Evolutionary conservation across 2,329 filamentous ascomycete genomes (phyloP).

Genomic region (Coniochaeta prunicola): DNA sequence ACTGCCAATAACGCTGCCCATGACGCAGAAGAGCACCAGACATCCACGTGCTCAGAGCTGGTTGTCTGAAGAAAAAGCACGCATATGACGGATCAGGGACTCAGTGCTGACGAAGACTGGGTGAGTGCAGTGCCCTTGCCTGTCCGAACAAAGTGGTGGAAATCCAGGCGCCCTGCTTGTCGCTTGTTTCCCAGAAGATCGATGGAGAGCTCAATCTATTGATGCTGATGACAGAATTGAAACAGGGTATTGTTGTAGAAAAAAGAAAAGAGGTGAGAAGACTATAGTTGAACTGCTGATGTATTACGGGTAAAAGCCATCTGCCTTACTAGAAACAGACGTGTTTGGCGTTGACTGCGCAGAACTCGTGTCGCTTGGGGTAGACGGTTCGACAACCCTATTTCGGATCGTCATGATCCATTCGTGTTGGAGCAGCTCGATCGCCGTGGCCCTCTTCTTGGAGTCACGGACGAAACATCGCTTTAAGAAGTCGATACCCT

Average conservation of each 20-base stretch:
- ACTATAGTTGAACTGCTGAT: not conserved
- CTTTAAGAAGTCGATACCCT: constrained; percentile 81
- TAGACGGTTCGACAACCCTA: constrained; percentile 57
- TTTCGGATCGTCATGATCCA: constrained; percentile 69
- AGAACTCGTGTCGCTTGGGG: constrained; percentile 50
- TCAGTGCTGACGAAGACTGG: not conserved
- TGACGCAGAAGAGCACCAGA: not conserved
- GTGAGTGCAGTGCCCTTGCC: not conserved
- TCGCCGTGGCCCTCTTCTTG: constrained; percentile 67
- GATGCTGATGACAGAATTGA: not conserved
- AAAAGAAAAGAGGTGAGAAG: not conserved
- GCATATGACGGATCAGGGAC: not conserved
- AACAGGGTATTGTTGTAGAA: not conserved
- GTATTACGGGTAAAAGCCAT: not conserved
- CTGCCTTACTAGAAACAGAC: constrained; percentile 7
- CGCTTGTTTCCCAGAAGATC: not conserved
- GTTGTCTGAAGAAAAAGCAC: not conserved
- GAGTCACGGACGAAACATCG: constrained; percentile 85
- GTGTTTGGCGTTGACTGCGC: constrained; percentile 22
- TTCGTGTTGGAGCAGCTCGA: constrained; percentile 87
- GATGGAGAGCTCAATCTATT: not conserved
- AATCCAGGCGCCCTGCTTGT: not conserved
- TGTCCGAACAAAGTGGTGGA: not conserved
- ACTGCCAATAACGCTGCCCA: not conserved
- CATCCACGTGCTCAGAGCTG: not conserved